Percentiles rank a stretch among this genome's conserved stretches.
Conservation (phyloP, 495 filamentous ascomycete species). For the Aspergillus incahuasiensis region DNA sequence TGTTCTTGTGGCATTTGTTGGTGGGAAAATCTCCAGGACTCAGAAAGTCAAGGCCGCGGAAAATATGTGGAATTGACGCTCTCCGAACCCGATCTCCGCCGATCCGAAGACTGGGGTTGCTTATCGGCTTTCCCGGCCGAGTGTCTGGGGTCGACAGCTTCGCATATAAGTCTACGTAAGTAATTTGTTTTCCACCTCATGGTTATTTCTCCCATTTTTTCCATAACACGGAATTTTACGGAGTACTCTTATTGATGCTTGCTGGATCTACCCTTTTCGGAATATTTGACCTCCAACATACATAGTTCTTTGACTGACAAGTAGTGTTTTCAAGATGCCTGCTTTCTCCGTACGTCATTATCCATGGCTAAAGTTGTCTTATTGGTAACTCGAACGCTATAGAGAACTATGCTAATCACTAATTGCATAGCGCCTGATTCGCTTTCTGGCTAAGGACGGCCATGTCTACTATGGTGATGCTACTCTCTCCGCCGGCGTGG, state of each 20-base stretch:
- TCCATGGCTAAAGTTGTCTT: background rate
- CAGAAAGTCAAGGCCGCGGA: background rate
- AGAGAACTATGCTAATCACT: background rate
- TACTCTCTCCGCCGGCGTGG: slow-evolving; percentile 62
- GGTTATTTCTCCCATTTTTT: too few relatives aligned
- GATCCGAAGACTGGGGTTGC: slow-evolving; percentile 1
- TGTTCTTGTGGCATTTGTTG: slow-evolving; percentile 8
- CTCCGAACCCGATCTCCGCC: background rate
- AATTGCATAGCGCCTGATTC: slow-evolving; percentile 60
- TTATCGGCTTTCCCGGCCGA: slow-evolving; percentile 4
- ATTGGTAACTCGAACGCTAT: background rate
- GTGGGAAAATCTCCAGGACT: slow-evolving; percentile 7
- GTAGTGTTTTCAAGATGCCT: slow-evolving; percentile 21
- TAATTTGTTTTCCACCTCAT: too few relatives aligned
- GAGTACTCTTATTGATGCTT: too few relatives aligned
- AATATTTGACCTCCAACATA: too few relatives aligned
- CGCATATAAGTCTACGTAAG: background rate
- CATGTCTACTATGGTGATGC: slow-evolving; percentile 80
- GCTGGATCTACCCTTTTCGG: too few relatives aligned
- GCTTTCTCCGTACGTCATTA: slow-evolving; percentile 31
- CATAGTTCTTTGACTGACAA: background rate
- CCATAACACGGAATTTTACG: too few relatives aligned
- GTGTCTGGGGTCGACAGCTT: slow-evolving; percentile 1
- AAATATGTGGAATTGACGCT: background rate
- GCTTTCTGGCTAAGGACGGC: slow-evolving; percentile 74